Percentiles rank a stretch among this genome's conserved stretches.
phyloP scores from a whole-genome alignment of 2,329 filamentous ascomycete species.

The Aureobasidium zeae region DNA sequence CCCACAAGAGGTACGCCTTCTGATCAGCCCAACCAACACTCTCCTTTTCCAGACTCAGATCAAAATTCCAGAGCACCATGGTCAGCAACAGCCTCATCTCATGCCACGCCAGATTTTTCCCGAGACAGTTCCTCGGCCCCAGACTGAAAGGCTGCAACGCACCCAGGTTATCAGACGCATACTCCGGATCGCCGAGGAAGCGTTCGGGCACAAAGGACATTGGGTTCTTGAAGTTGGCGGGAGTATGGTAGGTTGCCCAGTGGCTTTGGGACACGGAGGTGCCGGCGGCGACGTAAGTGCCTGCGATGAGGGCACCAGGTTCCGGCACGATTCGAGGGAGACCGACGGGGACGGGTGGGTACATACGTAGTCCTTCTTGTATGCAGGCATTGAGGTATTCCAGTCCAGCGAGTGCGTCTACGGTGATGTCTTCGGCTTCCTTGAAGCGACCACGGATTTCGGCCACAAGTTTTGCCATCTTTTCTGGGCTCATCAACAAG shows the following conservation, averaged over 20 bases:
- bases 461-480: constrained; percentile 26
- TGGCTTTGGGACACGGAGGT: not conserved
- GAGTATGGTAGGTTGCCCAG: constrained; percentile 16
- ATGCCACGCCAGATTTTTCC: constrained; percentile 29
- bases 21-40: constrained; percentile 25
- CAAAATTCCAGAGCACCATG: constrained; percentile 30
- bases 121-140: constrained; percentile 26
- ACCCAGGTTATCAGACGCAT: constrained; percentile 25
- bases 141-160: constrained; percentile 25
- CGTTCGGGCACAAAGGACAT: constrained; percentile 26
- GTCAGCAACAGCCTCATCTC: constrained; percentile 33
- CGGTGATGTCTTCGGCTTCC: constrained; percentile 28
- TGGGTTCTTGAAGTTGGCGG: constrained; percentile 18
- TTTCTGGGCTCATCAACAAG: constrained; percentile 32
- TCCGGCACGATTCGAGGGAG: constrained; percentile 23
- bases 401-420: constrained; percentile 26
- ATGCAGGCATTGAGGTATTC: constrained; percentile 36
- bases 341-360: constrained; percentile 32
- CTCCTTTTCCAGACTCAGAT: constrained; percentile 25
- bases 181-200: constrained; percentile 24
- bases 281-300: constrained; percentile 21
- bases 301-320: constrained; percentile 23
- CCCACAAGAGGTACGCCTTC: constrained; percentile 25
- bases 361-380: constrained; percentile 36
- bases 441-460: constrained; percentile 30